Conservation (phyloP, 108 stramenopile genomes). For the Stephanodiscus minutulus region DNA sequence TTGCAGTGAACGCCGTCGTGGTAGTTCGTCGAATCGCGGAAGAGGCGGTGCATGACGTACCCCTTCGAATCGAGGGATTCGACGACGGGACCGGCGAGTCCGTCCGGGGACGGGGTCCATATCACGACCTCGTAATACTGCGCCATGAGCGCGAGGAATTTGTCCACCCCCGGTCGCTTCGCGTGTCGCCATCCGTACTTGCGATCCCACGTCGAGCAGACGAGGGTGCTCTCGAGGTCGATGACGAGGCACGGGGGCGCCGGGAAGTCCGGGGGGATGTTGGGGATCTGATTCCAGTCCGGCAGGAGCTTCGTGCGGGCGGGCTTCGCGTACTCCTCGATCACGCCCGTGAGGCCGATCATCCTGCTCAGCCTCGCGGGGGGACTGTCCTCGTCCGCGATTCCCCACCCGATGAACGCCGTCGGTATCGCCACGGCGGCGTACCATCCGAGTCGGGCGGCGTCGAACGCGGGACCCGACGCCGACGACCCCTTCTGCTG, state of each 20-base stretch:
- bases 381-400: constrained; percentile 73
- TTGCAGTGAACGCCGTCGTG: constrained; percentile 92
- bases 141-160: constrained; percentile 86
- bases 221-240: constrained; percentile 94
- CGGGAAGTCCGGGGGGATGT: constrained; percentile 90
- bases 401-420: constrained; percentile 75
- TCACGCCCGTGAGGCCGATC: constrained; percentile 71
- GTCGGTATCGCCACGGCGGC: constrained; percentile 71
- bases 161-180: constrained; percentile 96
- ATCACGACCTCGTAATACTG: constrained; percentile 97
- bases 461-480: constrained; percentile 34
- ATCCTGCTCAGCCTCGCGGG: constrained; percentile 64
- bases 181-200: constrained; percentile 96
- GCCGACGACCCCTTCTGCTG: background rate
- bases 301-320: constrained; percentile 89
- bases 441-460: constrained; percentile 63
- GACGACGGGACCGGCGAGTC: constrained; percentile 87
- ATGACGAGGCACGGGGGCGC: constrained; percentile 92
- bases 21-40: constrained; percentile 91
- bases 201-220: constrained; percentile 90
- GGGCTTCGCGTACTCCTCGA: constrained; percentile 82
- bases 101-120: constrained; percentile 81
- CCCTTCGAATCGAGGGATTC: constrained; percentile 79
- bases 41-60: constrained; percentile 92
- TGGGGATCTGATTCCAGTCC: constrained; percentile 91